Base-by-base conservation (phyloP, 179 eudicot genomes). In the Pouteria campechiana region DNA sequence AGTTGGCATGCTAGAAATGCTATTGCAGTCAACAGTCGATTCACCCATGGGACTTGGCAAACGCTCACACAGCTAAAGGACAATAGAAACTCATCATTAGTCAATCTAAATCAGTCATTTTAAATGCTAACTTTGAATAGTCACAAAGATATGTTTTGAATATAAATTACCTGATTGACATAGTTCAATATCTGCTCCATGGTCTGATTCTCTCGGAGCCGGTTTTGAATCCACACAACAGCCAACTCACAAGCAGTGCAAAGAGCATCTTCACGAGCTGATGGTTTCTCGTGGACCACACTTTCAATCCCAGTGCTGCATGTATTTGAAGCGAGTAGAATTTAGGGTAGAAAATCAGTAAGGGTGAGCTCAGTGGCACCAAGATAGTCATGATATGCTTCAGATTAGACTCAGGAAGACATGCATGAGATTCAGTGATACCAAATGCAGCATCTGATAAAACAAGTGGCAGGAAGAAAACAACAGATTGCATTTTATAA, bases 21-120 rank as follows among this genome's bases (percentile, higher is more conserved):
- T 50, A 34, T 27, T 32, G 41, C 94, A 86, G 55, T 86, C 96
- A 48, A 86, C 81, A 46, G 81, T 75, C 25, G 90, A 83, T 57
- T 72, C 78, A 46, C 94, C 90, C 83, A 75, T 87, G 42, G 96
- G 94, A 60, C 94, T 83, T 17, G 94, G 96, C 34, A 87, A 63
- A 14, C 74, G 67, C 3, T 79, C 83, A 33, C 97, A 88, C 17
- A 88, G 82, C 97, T 88, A 81, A 16, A 32, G 22, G 18, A 12
- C 1, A 15, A 13, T 14, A 3, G 3, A 12, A 7, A 48, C 6
- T 7, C 32, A 52, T 48, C 25, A n/a, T n/a, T n/a, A n/a, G n/a
- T n/a, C n/a, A n/a, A n/a, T n/a, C n/a, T n/a, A n/a, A n/a, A n/a
- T n/a, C n/a, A n/a, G n/a, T n/a, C 39, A 48, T 36, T 49, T 31